phyloP scores from a whole-genome alignment of 192 early-diverging fungal species.

The Pecoramyces ruminantium region DNA sequence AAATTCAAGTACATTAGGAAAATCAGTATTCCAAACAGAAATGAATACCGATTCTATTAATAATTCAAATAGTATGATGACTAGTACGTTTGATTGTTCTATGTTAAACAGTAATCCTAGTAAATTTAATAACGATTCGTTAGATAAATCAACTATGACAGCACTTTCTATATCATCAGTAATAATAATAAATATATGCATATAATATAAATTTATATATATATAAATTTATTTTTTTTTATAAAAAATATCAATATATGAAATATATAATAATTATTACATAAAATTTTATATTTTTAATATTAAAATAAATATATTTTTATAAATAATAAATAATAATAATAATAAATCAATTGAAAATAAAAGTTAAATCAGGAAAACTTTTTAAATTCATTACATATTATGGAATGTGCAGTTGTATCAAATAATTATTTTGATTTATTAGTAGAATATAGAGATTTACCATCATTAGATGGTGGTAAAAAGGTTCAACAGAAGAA shows the following conservation, averaged over 20 bases:
- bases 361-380: slow-evolving; percentile 20
- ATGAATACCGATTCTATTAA: not conserved
- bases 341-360: not conserved
- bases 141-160: not conserved
- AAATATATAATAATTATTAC: too few species aligned
- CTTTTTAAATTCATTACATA: slow-evolving; percentile 14
- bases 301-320: too few species aligned
- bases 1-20: not conserved
- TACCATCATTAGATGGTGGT: not conserved
- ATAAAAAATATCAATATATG: too few species aligned
- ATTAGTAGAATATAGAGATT: slow-evolving; percentile 25
- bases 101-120: not conserved
- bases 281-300: too few species aligned
- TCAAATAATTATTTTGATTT: slow-evolving; percentile 31
- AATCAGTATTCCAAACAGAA: not conserved
- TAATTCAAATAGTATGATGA: not conserved
- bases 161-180: slow-evolving; percentile 2
- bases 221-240: too few species aligned
- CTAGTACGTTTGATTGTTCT: not conserved
- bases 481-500: not conserved
- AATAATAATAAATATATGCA: not conserved
- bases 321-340: not conserved
- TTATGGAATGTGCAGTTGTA: slow-evolving; percentile 35
- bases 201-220: too few species aligned
- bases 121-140: slow-evolving; percentile 1